Conservation (phyloP, 1,284 basidiomycete genomes). For the Ustilago nuda region DNA sequence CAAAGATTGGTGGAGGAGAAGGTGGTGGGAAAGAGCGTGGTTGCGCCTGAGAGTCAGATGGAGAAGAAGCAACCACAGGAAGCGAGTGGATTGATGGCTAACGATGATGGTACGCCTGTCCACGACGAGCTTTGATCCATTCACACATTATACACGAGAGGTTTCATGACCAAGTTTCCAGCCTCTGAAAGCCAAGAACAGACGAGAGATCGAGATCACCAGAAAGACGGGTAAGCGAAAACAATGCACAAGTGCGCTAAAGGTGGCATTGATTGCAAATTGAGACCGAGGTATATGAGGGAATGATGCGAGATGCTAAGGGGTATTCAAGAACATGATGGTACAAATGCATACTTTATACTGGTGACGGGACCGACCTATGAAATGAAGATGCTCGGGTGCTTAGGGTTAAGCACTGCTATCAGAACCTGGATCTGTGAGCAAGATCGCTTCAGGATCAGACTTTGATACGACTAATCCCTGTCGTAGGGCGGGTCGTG, state of each 20-base stretch:
- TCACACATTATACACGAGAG: neutral
- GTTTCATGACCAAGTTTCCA: neutral
- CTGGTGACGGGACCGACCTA: neutral
- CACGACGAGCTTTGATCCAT: slow-evolving; percentile 26
- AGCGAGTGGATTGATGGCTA: neutral
- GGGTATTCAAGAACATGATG: neutral
- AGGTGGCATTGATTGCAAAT: neutral
- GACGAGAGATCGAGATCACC: neutral
- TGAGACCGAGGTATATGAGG: neutral
- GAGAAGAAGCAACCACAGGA: neutral
- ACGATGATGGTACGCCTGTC: slow-evolving; percentile 4
- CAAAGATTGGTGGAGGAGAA: slow-evolving; percentile 51
- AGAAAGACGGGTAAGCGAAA: neutral
- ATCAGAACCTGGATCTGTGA: slow-evolving; percentile 17
- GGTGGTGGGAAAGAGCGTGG: slow-evolving; percentile 30
- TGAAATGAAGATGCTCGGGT: neutral
- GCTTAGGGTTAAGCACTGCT: slow-evolving; percentile 12
- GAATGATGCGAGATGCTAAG: neutral
- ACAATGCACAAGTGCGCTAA: neutral
- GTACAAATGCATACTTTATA: neutral
- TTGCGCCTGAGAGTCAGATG: slow-evolving; percentile 36
- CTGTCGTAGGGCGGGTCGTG: neutral
- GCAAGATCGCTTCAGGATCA: slow-evolving; percentile 15
- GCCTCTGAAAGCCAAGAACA: neutral
- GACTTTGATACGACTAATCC: slow-evolving; percentile 17